Conservation (phyloP, 2,329 filamentous ascomycete species). For the Fusarium sp. region DNA sequence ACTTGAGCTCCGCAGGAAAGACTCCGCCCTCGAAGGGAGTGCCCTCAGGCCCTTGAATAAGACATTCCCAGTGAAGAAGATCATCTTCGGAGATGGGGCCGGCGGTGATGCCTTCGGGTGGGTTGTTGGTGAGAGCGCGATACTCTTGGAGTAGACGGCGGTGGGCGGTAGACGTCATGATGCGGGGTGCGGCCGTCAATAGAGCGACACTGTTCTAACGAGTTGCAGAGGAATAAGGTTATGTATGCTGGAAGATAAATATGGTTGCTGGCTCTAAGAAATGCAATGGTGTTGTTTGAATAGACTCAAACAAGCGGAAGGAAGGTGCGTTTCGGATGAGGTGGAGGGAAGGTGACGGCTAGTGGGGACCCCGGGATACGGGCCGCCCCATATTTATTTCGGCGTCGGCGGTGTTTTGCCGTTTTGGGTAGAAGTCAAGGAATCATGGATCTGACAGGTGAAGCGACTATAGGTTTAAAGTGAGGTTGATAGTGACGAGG, state of each 20-base stretch:
- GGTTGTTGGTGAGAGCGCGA: slow-evolving; percentile 90
- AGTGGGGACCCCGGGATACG: slow-evolving; percentile 31
- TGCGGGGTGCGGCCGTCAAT: not conserved
- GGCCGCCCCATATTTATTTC: not conserved
- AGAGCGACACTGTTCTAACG: not conserved
- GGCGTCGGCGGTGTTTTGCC: slow-evolving; percentile 1
- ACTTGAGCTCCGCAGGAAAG: slow-evolving; percentile 94
- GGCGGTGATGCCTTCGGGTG: slow-evolving; percentile 97
- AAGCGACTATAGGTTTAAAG: not conserved
- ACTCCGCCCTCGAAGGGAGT: slow-evolving; percentile 97
- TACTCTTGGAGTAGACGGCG: slow-evolving; percentile 96
- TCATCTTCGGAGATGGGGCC: slow-evolving; percentile 95
- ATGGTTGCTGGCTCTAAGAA: not conserved
- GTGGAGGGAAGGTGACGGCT: slow-evolving; percentile 37
- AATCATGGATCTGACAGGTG: slow-evolving; percentile 4
- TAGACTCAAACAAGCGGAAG: not conserved
- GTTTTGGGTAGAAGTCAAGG: slow-evolving; percentile 7
- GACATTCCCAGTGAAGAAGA: slow-evolving; percentile 93
- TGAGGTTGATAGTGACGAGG: not conserved
- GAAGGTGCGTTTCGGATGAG: slow-evolving; percentile 25
- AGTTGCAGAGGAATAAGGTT: not conserved
- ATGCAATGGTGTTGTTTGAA: not conserved
- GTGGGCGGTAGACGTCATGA: slow-evolving; percentile 73
- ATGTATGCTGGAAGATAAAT: not conserved
- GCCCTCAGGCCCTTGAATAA: slow-evolving; percentile 94